Evolutionary conservation across 495 filamentous ascomycete species (phyloP), one percentile per base, ranked within the genome.

Genomic region (Podospora conica): DNA sequence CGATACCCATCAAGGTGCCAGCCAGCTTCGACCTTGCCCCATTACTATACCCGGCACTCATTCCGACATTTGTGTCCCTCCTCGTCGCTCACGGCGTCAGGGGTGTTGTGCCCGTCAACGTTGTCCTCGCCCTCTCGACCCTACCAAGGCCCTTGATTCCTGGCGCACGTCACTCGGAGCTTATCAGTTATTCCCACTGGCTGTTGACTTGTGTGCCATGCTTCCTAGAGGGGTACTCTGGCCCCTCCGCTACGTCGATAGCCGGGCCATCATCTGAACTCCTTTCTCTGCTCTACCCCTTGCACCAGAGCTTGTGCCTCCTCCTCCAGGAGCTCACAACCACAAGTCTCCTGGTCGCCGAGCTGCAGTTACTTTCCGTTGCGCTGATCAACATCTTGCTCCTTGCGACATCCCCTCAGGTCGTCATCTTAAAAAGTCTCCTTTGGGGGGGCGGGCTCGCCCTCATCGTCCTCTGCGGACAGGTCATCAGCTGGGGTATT

Each of bases 361-460:
- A 98, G 72, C 77, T 97, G 59, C 92, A 97, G 68, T 82, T 98
- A 18, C 84, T 97, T 54, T 92, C 93, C 22, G 84, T 86, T 40
- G 86, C 87, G 15, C 82, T 98, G 55, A 90, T 97, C 70, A 92
- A 97, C 75, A 75, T 98, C 54, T 80, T 93, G 53, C 73, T 96
- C 15, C 84, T 93, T 66, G 87, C 93, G 25, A 72, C 76, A 10
- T 96, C 94, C 9, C 92, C 95, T 1, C 96, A 98, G 77, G 87
- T 87, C 8, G 79, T 90, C 29, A 96, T 98, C 57, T 77, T 98
- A 7, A 90, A 91, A 74, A 85, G 88, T 9, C 73, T 97, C 28
- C 80, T 98, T 8, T 98, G 95, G 93, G 82, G 91, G 40, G 96
- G 96, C 25, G 93, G 93, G 27, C 74, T 97, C 58, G 83, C 84